Evolutionary conservation across 768 basidiomycete species (phyloP), one percentile per base, ranked within the genome.

Genomic region (Mycena floridula): DNA sequence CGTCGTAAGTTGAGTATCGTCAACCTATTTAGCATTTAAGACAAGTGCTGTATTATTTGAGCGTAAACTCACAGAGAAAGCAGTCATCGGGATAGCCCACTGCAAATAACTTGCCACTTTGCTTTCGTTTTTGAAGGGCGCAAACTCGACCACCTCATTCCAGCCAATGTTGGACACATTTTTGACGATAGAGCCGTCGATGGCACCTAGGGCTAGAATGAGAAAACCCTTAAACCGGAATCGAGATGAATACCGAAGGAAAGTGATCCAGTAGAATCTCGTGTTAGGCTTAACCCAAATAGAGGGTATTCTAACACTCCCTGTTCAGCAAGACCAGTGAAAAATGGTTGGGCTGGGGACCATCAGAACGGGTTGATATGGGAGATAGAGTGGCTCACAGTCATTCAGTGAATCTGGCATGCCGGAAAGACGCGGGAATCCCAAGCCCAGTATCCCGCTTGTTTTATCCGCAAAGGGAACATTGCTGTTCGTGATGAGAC

Each of bases 121-220:
- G 48, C 64, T 74, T 50, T 77, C 74, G 4, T 66, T 59, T 5
- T 67, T 72, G 45, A 85, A 65, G 4, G 88, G 88, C 16, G 79
- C 68, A 54, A 90, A 90, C 11, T 87, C 74, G 13, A 81, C 76
- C 2, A 90, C 84, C 32, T 77, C 73, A 50, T 82, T 83, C 88
- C 88, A 90, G 40, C 69, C 71, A 23, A 90, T 81, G 15, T 70
- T 53, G 45, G 70, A 79, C 2, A 67, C 57, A 56, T 87, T 76
- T 22, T 60, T 67, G 13, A 90, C 82, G 13, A 89, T 66, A 5
- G 81, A 77, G 1, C 73, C 68, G 59, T 90, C 88, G 32, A 90
- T 69, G 12, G 86, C 88, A n/a, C 87, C 86, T 87, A 42, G 2
- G 35, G n/a, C 24, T 25, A 12, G 44, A 48, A 43, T 25, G 32